phyloP scores from a whole-genome alignment of 768 basidiomycete species.

The Lactarius sanguifluus region DNA sequence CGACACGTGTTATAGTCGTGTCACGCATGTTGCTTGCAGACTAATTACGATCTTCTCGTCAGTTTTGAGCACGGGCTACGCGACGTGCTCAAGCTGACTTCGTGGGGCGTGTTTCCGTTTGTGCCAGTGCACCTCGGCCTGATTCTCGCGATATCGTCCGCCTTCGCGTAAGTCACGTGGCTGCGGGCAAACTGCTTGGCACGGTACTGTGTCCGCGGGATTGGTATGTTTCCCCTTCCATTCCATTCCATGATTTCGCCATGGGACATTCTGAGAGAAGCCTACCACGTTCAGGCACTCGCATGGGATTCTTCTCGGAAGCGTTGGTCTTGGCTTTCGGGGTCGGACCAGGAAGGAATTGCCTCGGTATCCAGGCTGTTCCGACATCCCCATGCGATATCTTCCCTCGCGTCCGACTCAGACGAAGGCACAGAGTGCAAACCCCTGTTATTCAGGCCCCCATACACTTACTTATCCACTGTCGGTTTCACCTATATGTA shows the following conservation, averaged over 20 bases:
- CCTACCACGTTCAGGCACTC: background rate
- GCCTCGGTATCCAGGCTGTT: too few species aligned
- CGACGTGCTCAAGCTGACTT: slow-evolving; percentile 38
- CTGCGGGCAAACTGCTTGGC: slow-evolving; percentile 49
- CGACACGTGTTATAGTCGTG: too few species aligned
- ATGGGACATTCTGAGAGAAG: slow-evolving; percentile 17
- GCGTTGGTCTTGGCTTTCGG: background rate
- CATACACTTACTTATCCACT: too few species aligned
- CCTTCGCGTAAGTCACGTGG: slow-evolving; percentile 67
- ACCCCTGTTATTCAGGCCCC: too few species aligned
- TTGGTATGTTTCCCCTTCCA: background rate
- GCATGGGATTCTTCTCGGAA: background rate
- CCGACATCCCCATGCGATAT: too few species aligned
- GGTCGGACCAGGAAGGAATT: too few species aligned
- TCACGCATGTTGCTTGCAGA: too few species aligned
- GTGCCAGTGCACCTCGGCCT: slow-evolving; percentile 47
- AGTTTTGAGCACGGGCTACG: slow-evolving; percentile 45
- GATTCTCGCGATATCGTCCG: slow-evolving; percentile 55
- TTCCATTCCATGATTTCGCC: slow-evolving; percentile 1
- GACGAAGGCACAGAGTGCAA: too few species aligned
- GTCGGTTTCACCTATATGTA: too few species aligned
- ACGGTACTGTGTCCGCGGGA: slow-evolving; percentile 41
- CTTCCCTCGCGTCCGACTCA: too few species aligned
- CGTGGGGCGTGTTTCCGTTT: slow-evolving; percentile 28
- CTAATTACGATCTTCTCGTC: slow-evolving; percentile 34